Evolutionary conservation across 108 stramenopile species (phyloP).

Genomic region (Skeletonema costatum): DNA sequence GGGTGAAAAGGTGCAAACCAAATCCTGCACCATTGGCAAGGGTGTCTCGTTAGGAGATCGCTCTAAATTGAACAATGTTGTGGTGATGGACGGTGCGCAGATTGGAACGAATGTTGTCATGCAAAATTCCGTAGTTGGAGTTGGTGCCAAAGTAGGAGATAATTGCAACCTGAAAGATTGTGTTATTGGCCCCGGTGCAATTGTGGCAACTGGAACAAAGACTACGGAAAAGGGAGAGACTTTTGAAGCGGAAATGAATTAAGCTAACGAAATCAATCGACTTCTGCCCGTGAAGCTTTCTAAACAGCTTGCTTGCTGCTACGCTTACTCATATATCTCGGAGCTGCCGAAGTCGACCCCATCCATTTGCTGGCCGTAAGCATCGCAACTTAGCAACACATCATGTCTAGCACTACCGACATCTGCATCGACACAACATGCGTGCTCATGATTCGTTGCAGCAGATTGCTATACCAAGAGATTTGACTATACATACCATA

Average conservation of each 20-base stretch:
- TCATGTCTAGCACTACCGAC: too few relatives aligned
- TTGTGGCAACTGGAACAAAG: conserved; percentile 62
- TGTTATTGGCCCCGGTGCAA: conserved; percentile 68
- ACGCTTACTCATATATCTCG: too few relatives aligned
- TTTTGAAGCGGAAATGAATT: conserved; percentile 37
- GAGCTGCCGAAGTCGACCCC: too few relatives aligned
- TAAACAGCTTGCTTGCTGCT: too few relatives aligned
- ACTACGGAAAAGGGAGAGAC: conserved; percentile 68
- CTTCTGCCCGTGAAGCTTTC: too few relatives aligned
- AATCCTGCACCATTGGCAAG: conserved; percentile 71
- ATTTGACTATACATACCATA: too few relatives aligned
- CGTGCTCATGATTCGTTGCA: too few relatives aligned
- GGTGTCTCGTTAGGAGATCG: conserved; percentile 59
- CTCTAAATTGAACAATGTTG: conserved; percentile 82
- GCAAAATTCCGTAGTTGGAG: conserved; percentile 79
- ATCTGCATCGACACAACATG: too few relatives aligned
- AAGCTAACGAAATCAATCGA: too few relatives aligned
- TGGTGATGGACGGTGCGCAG: conserved; percentile 75
- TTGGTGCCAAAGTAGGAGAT: conserved; percentile 66
- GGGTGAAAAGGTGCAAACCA: conserved; percentile 77
- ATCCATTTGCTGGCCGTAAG: too few relatives aligned
- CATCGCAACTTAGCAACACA: too few relatives aligned
- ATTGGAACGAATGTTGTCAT: conserved; percentile 76
- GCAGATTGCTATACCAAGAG: too few relatives aligned
- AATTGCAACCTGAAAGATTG: conserved; percentile 89